Evolutionary conservation across 2,329 filamentous ascomycete species (phyloP), one percentile per base, ranked within the genome.

Genomic region (Penicillium paneum): DNA sequence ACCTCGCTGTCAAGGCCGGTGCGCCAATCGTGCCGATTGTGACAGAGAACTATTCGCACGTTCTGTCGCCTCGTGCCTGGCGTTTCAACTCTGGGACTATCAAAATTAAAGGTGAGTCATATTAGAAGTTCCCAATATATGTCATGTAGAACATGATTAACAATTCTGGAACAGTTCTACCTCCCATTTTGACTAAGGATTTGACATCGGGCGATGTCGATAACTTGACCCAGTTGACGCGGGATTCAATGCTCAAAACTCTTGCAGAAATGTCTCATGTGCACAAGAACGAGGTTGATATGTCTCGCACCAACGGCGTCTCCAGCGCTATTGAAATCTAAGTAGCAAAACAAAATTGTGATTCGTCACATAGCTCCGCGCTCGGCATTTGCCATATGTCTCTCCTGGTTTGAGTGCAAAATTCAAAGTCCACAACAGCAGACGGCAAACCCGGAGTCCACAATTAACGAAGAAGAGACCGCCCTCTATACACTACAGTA

Each of bases 21-120:
- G 94, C 97, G 6, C 92, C 92, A 26, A 90, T 99, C 65, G 87
- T 99, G 3, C 94, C 94, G 0, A 82, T 95, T 34, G 87, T 91
- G 43, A 83, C 85, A 29, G 88, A 89, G 70, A 92, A 91, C 75
- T 93, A 93, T 73, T 86, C 86, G 64, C 83, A 91, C 69, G 69
- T 92, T 32, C 75, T 92, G 60, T 85, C 84, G 65, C 74, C 86
- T 63, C 85, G 86, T 74, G 78, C 79, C 41, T 69, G 83, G 63
- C 77, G 83, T 38, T 93, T 93, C 68, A 84, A 82, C 41, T 73
- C 83, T 0, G 89, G 89, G 40, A 80, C 74, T 40, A 85, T 97
- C 56, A 89, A 89, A 12, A 79, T 91, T 57, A 91, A 89, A 77
- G 85, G 89, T 90, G 71, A 55, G 78, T 69, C 38, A 51, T 47